Evolutionary conservation across 306 rosid species (phyloP).

Genomic region (Lathyrus tuberosus): DNA sequence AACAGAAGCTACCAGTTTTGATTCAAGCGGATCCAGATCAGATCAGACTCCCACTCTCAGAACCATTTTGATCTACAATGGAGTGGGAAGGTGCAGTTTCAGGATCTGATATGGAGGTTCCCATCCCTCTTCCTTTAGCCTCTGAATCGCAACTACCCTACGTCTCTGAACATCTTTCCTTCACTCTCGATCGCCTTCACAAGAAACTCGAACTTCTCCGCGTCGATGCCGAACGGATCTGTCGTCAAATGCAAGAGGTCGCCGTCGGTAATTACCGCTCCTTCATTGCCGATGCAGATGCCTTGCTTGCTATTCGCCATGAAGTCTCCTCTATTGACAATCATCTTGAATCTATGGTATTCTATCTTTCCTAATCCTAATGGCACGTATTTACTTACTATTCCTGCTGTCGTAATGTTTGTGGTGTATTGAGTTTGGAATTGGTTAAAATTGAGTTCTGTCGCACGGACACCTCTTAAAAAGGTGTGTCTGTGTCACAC

Average conservation of each 20-base stretch:
- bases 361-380: not conserved
- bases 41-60: not conserved
- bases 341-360: conserved; percentile 48
- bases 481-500: no score
- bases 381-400: no score
- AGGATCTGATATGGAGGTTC: conserved; percentile 51
- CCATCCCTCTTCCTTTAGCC: conserved; percentile 75
- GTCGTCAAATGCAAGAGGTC: conserved; percentile 98
- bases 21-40: no score
- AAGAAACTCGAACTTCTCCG: no score
- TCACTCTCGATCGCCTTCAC: no score
- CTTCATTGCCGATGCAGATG: conserved; percentile 87
- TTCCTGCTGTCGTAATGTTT: not conserved
- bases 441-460: not conserved
- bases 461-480: no score
- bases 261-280: conserved; percentile 93
- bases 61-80: conserved; percentile 16
- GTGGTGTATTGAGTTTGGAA: conserved; percentile 12
- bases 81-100: conserved; percentile 44
- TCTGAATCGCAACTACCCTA: conserved; percentile 89
- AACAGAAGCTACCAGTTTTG: no score
- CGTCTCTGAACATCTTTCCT: conserved; percentile 95
- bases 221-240: no score
- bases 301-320: conserved; percentile 82
- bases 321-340: conserved; percentile 60